Evolutionary conservation across 768 basidiomycete genomes (phyloP).

Genomic region (Leucocoprinus birnbaumii): DNA sequence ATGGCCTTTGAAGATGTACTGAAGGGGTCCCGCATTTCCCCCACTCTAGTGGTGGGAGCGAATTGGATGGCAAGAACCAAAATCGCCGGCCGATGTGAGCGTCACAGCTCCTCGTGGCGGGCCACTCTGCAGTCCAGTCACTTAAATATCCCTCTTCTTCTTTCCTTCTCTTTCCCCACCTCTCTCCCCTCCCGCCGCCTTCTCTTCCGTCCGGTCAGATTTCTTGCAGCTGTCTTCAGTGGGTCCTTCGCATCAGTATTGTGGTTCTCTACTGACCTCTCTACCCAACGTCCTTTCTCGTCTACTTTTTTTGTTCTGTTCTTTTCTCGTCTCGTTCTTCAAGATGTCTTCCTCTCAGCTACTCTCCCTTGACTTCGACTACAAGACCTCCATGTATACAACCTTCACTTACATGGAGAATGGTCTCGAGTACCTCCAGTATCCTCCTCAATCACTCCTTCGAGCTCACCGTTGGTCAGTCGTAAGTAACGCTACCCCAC

Average conservation of each 20-base stretch:
- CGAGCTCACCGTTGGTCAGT: conserved; percentile 61
- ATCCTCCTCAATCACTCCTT: conserved; percentile 61
- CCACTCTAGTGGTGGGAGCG: no score
- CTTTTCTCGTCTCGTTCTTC: conserved; percentile 22
- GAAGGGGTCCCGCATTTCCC: no score
- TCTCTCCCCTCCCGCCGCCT: conserved; percentile 21
- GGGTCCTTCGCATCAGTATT: conserved; percentile 18
- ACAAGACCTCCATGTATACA: conserved; percentile 42
- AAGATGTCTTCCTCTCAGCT: conserved; percentile 30
- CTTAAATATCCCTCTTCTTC: conserved; percentile 16
- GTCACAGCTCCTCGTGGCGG: conserved; percentile 21
- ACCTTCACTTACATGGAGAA: conserved; percentile 49
- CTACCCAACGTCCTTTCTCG: conserved; percentile 18
- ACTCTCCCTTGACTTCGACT: conserved; percentile 47
- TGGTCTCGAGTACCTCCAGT: conserved; percentile 64
- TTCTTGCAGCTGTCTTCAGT: conserved; percentile 22
- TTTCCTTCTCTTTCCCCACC: conserved; percentile 22
- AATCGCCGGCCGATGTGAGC: conserved; percentile 11
- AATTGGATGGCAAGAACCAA: conserved; percentile 6
- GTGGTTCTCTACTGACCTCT: conserved; percentile 27
- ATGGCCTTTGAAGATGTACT: no score
- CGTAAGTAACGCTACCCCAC: conserved; percentile 48
- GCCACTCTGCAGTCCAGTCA: neutral
- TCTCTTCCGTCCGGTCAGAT: neutral
- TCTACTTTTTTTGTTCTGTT: conserved; percentile 26